Conservation (phyloP, 2,329 filamentous ascomycete genomes). For the Fusarium coicis region DNA sequence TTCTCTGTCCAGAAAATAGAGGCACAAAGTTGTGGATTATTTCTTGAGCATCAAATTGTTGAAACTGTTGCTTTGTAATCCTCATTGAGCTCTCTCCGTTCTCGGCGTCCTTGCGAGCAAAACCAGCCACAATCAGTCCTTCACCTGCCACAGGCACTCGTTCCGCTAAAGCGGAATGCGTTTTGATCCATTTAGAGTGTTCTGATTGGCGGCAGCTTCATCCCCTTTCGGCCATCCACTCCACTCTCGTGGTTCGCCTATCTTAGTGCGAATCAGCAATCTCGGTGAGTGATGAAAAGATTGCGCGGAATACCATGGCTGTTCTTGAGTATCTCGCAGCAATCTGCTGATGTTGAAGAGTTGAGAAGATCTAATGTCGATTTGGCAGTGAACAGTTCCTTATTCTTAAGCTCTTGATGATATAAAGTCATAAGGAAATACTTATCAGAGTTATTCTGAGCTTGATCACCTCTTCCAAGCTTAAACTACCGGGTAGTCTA, state of each 20-base stretch:
- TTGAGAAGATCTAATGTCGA: fast-evolving
- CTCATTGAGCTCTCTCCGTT: neutral
- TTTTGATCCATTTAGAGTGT: fast-evolving
- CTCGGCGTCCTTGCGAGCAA: neutral
- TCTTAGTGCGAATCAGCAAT: neutral
- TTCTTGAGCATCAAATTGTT: fast-evolving
- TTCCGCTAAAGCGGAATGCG: neutral
- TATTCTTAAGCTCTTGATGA: fast-evolving
- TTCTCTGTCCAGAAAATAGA: too few species aligned
- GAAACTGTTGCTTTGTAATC: neutral
- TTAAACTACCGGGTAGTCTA: neutral
- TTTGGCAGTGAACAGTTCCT: fast-evolving
- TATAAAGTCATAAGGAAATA: fast-evolving
- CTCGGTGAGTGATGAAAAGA: neutral
- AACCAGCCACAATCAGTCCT: neutral
- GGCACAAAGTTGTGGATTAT: fast-evolving
- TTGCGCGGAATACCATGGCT: fast-evolving
- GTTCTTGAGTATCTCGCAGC: fast-evolving
- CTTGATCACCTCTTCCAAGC: fast-evolving
- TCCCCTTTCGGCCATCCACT: fast-evolving
- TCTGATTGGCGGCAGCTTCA: neutral
- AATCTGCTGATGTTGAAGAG: fast-evolving
- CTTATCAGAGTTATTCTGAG: fast-evolving
- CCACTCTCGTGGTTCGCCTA: neutral
- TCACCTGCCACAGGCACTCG: neutral